phyloP scores from a whole-genome alignment of 495 filamentous ascomycete genomes.

The Viridothelium virens region DNA sequence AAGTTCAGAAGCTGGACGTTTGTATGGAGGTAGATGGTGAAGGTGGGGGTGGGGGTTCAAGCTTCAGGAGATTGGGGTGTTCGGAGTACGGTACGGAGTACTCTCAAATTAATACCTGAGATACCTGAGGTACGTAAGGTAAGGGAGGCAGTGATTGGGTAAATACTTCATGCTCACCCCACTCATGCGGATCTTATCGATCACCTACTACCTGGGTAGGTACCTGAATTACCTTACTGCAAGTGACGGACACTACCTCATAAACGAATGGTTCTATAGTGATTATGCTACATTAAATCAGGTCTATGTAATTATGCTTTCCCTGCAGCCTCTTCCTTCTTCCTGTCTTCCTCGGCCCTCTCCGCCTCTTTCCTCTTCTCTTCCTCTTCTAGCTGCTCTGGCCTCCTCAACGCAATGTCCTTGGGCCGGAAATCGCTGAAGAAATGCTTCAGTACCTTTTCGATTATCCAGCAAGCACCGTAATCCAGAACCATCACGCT shows the following conservation, averaged over 20 bases:
- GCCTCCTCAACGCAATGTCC: conserved; percentile 80
- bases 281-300: neutral
- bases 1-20: neutral
- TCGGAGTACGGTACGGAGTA: too few species aligned
- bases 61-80: too few species aligned
- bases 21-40: neutral
- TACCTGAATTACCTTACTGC: neutral
- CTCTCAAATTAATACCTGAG: too few species aligned
- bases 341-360: conserved; percentile 47
- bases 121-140: too few species aligned
- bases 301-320: neutral
- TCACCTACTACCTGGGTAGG: neutral
- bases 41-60: neutral
- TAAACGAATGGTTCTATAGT: neutral
- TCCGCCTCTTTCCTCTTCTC: conserved; percentile 56
- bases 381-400: conserved; percentile 82
- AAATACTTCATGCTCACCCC: too few species aligned
- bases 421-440: conserved; percentile 93
- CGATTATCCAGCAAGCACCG: conserved; percentile 77
- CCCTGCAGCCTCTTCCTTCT: conserved; percentile 31
- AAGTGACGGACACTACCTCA: neutral
- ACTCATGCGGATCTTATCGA: too few species aligned
- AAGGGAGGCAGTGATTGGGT: too few species aligned
- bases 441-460: conserved; percentile 72
- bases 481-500: conserved; percentile 83